phyloP scores from a whole-genome alignment of 2,329 filamentous ascomycete genomes.

The Diplodia scrobiculata region DNA sequence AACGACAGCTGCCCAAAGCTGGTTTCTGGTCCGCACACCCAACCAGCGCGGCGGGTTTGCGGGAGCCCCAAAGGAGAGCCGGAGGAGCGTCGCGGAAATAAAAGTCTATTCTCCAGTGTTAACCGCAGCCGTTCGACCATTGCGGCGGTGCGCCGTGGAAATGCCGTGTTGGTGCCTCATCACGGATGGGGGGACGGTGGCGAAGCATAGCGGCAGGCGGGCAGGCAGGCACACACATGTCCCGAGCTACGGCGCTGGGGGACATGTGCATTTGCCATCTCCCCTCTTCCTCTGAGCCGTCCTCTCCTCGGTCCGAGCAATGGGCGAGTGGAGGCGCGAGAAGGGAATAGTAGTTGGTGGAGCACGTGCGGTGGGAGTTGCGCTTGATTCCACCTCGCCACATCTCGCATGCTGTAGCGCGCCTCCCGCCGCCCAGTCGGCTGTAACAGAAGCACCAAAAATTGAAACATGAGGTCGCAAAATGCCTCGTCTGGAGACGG shows the following conservation, averaged over 20 bases:
- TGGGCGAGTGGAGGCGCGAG: neutral
- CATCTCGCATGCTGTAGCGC: neutral
- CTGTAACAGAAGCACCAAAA: too few relatives aligned
- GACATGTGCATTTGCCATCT: neutral
- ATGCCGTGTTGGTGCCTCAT: neutral
- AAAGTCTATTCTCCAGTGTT: slow-evolving; percentile 24
- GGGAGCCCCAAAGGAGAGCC: slow-evolving; percentile 5
- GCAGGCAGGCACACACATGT: neutral
- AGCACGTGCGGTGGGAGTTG: slow-evolving; percentile 1
- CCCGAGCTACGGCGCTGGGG: neutral
- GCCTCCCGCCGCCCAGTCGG: neutral
- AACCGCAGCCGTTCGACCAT: slow-evolving; percentile 24
- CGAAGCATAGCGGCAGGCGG: neutral
- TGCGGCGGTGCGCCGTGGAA: slow-evolving; percentile 5
- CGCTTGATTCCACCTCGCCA: neutral
- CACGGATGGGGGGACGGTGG: neutral
- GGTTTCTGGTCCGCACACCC: slow-evolving; percentile 7
- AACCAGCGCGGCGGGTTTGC: slow-evolving; percentile 15
- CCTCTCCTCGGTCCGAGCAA: neutral
- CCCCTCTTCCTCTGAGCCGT: neutral
- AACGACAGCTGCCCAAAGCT: neutral
- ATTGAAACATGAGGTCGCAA: neutral
- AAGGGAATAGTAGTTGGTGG: neutral
- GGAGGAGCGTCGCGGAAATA: neutral
- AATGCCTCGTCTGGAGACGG: slow-evolving; percentile 7